phyloP scores from a whole-genome alignment of 306 rosid species.

The Vigna trinervia region DNA sequence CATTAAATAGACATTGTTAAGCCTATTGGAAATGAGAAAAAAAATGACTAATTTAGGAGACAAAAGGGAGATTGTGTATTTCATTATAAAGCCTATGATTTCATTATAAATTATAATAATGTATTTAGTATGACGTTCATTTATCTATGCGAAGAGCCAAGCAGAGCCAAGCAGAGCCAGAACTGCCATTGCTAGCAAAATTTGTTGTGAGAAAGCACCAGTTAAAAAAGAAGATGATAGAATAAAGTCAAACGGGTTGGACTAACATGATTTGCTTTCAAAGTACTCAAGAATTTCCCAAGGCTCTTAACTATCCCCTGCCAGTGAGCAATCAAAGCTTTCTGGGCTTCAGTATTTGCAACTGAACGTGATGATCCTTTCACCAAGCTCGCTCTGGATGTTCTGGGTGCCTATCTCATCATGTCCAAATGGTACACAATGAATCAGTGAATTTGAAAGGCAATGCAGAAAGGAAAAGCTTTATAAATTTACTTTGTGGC shows the following conservation, averaged over 20 bases:
- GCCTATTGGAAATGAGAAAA: conserved; percentile 4
- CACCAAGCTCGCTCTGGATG: conserved; percentile 94
- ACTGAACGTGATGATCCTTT: conserved; percentile 89
- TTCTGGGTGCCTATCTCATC: conserved; percentile 87
- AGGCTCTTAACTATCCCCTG: conserved; percentile 96
- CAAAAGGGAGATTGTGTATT: background rate
- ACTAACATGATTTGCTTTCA: conserved; percentile 91
- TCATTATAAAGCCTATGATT: conserved; percentile 25
- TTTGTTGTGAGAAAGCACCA: conserved; percentile 26
- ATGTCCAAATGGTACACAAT: conserved; percentile 41
- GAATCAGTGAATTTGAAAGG: conserved; percentile 32
- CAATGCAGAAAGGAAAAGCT: conserved; percentile 31
- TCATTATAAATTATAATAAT: conserved; percentile 21
- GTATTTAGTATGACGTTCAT: conserved; percentile 13
- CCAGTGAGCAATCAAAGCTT: conserved; percentile 98
- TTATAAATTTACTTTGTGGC: conserved; percentile 23
- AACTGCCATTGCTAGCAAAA: conserved; percentile 12
- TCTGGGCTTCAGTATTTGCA: conserved; percentile 88
- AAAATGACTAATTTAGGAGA: conserved; percentile 4
- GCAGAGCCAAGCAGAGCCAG: conserved; percentile 18
- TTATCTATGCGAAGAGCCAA: conserved; percentile 5
- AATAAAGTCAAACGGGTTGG: conserved; percentile 29
- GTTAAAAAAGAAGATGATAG: background rate
- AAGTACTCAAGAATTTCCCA: conserved; percentile 73
- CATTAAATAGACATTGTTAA: too few species aligned